phyloP scores from a whole-genome alignment of 2,329 filamentous ascomycete genomes.

The Neonectria punicea region DNA sequence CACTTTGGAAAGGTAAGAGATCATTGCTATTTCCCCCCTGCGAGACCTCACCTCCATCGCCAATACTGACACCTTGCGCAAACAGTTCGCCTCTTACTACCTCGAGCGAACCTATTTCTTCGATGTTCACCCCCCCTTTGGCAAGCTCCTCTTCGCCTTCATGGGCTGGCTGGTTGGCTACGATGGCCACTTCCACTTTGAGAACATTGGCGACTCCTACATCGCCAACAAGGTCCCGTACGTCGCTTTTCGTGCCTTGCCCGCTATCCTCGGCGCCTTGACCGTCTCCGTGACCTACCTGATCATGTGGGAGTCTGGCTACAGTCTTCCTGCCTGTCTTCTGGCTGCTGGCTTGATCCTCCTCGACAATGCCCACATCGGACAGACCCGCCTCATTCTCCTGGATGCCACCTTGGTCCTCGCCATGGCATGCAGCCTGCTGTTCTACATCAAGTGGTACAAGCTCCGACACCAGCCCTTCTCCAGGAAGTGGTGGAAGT shows the following conservation, averaged over 20 bases:
- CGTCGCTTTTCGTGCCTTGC: conserved; percentile 93
- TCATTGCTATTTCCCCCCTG: not conserved
- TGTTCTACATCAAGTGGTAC: conserved; percentile 97
- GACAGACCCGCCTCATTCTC: conserved; percentile 93
- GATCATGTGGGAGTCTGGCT: conserved; percentile 99
- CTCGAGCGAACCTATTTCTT: conserved; percentile 99
- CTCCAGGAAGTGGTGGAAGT: conserved; percentile 99
- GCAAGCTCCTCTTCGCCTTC: conserved; percentile 96
- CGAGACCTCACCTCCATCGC: conserved; percentile 6
- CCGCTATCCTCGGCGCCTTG: conserved; percentile 88
- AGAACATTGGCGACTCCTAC: conserved; percentile 99
- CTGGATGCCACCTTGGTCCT: conserved; percentile 94
- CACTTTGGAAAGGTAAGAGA: conserved; percentile 94
- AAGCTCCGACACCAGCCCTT: conserved; percentile 92
- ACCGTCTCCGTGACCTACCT: conserved; percentile 94
- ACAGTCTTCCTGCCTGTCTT: conserved; percentile 91
- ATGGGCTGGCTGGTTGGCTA: conserved; percentile 98
- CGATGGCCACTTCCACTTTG: conserved; percentile 96
- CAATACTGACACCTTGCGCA: conserved; percentile 27
- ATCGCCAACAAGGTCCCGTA: conserved; percentile 97
- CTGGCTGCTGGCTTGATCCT: conserved; percentile 87
- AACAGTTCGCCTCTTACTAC: conserved; percentile 80
- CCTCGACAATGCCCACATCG: conserved; percentile 97
- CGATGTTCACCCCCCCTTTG: conserved; percentile 98
- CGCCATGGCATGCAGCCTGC: conserved; percentile 93